A percentile compares a stretch with the other conserved stretches of the same genome.
These are phyloP conservation scores for Suillus spraguei DNA, from an alignment of 768 basidiomycete species.

Conservation along the genomic window DNA sequence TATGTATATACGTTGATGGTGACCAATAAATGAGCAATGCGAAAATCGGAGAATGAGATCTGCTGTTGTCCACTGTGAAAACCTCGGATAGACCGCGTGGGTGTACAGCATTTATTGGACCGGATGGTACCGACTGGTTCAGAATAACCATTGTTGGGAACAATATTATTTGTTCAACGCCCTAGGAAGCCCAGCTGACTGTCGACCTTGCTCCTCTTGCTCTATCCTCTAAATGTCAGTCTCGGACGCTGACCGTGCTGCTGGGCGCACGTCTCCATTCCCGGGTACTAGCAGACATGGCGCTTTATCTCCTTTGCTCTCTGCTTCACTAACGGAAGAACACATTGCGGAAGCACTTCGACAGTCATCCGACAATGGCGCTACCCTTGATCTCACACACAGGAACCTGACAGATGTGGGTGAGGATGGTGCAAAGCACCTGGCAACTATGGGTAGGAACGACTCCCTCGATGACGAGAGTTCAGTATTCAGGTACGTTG, in stretches of 20 bases:
- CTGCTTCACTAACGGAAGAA: slow-evolving; percentile 50
- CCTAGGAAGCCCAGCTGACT: slow-evolving; percentile 20
- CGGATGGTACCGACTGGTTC: slow-evolving; percentile 31
- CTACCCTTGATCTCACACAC: slow-evolving; percentile 84
- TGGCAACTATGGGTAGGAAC: slow-evolving; percentile 61
- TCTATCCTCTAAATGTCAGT: slow-evolving; percentile 27
- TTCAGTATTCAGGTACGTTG: slow-evolving; percentile 60
- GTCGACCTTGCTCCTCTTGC: slow-evolving; percentile 9
- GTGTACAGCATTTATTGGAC: slow-evolving; percentile 24
- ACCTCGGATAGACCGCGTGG: slow-evolving; percentile 14
- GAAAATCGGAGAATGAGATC: slow-evolving; percentile 1
- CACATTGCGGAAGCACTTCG: slow-evolving; percentile 67
- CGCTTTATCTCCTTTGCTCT: slow-evolving; percentile 32
- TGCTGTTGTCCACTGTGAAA: slow-evolving; percentile 1
- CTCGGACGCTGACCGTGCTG: slow-evolving; percentile 32
- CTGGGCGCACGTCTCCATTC: slow-evolving; percentile 32
- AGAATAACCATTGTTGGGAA: slow-evolving; percentile 22
- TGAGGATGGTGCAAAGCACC: slow-evolving; percentile 71
- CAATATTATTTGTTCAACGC: slow-evolving; percentile 19
- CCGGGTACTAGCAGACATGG: slow-evolving; percentile 25
- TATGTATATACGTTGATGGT: slow-evolving; percentile 2
- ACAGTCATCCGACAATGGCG: slow-evolving; percentile 74
- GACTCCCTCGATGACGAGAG: slow-evolving; percentile 49
- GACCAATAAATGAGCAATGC: background rate
- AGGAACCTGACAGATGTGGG: slow-evolving; percentile 77